Percentiles rank a stretch among this genome's conserved stretches.
These are phyloP conservation scores for Actinomortierella ambigua DNA, from an alignment of 371 early-diverging fungal species.

Conservation along the genomic window DNA sequence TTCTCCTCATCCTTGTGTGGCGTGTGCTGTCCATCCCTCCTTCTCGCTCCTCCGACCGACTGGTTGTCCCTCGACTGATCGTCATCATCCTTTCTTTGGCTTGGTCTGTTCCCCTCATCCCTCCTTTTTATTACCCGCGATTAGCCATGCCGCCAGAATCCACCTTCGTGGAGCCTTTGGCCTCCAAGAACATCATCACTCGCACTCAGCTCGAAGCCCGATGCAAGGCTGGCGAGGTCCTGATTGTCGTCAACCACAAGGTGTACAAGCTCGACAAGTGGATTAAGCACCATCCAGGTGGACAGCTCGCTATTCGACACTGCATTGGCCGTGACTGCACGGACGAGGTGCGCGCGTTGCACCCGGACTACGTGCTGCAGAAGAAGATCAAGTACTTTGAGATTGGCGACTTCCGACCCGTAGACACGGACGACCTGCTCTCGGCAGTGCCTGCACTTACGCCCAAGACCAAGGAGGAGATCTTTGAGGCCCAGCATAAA, in stretches of 20 bases:
- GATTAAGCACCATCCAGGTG: conserved; percentile 89
- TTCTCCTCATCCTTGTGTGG: no score
- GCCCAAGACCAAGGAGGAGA: conserved; percentile 42
- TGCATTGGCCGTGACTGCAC: conserved; percentile 92
- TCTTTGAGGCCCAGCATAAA: conserved; percentile 27
- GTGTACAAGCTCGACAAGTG: conserved; percentile 90
- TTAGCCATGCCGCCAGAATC: conserved; percentile 43
- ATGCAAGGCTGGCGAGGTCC: conserved; percentile 62
- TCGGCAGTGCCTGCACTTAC: conserved; percentile 22
- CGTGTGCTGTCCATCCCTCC: background rate
- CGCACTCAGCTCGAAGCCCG: conserved; percentile 37
- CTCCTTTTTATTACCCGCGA: background rate
- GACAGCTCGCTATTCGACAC: conserved; percentile 83
- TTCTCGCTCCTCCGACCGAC: conserved; percentile 1
- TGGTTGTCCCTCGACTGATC: background rate
- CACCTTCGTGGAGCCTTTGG: conserved; percentile 34
- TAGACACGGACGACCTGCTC: conserved; percentile 23
- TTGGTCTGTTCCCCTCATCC: background rate
- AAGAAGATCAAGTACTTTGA: conserved; percentile 75
- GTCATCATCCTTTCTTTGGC: background rate
- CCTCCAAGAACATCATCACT: conserved; percentile 40
- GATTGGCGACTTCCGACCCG: conserved; percentile 64
- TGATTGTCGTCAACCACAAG: conserved; percentile 77
- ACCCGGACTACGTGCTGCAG: conserved; percentile 82
- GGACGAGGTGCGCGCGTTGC: conserved; percentile 87